Evolutionary conservation across 805 yeast species (phyloP).

Genomic region (Saccharomycopsis schoenii): DNA sequence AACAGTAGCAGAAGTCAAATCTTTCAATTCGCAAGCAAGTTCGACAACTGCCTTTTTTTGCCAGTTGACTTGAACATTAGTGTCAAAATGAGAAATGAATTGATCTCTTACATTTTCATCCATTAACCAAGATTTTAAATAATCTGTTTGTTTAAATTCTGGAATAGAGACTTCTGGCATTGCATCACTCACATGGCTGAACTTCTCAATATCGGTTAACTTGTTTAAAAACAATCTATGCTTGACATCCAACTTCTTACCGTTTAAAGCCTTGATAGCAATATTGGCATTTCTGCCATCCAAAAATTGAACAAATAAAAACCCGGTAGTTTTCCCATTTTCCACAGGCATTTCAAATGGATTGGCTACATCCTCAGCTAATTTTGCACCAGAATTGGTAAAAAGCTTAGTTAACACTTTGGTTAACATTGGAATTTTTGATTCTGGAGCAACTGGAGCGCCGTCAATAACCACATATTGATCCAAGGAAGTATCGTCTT

Average conservation of each 20-base stretch:
- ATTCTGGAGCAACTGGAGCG: conserved; percentile 88
- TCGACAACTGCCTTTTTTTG: conserved; percentile 61
- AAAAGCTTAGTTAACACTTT: conserved; percentile 81
- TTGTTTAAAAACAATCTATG: conserved; percentile 83
- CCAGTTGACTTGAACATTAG: conserved; percentile 81
- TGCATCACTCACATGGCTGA: conserved; percentile 49
- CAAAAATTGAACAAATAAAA: conserved; percentile 73
- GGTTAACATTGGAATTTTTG: conserved; percentile 72
- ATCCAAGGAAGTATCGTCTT: conserved; percentile 55
- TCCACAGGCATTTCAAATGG: conserved; percentile 76
- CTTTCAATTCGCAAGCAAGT: conserved; percentile 63
- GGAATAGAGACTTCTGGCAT: conserved; percentile 67
- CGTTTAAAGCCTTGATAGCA: conserved; percentile 73
- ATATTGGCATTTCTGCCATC: conserved; percentile 56
- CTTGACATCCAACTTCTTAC: conserved; percentile 86
- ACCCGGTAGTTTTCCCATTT: conserved; percentile 74
- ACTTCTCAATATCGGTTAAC: conserved; percentile 73
- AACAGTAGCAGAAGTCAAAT: conserved; percentile 82
- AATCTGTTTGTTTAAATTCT: conserved; percentile 65
- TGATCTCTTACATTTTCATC: conserved; percentile 89
- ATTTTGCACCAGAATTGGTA: conserved; percentile 58
- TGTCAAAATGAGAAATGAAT: conserved; percentile 67
- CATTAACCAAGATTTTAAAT: conserved; percentile 82
- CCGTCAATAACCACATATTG: conserved; percentile 85
- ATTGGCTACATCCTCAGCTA: conserved; percentile 32